These are phyloP conservation scores for Macrocybe gigantea DNA, from an alignment of 768 basidiomycete genomes.

Conservation along the genomic window DNA sequence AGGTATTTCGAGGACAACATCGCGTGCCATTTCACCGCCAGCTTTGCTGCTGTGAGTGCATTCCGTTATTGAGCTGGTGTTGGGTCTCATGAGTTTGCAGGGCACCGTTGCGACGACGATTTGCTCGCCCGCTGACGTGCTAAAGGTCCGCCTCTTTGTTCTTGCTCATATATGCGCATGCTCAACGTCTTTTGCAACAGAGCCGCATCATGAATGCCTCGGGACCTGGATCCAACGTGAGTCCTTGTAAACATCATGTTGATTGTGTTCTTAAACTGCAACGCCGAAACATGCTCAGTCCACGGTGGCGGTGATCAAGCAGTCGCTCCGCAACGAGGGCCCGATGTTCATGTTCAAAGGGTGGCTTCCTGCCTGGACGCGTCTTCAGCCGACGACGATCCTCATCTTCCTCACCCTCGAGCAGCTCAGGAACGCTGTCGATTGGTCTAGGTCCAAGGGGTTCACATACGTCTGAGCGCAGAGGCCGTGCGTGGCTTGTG, in stretches of 20 bases:
- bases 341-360: constrained; percentile 92
- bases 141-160: constrained; percentile 46
- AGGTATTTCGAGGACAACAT: constrained; percentile 79
- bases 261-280: constrained; percentile 1
- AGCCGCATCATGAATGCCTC: constrained; percentile 89
- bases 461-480: constrained; percentile 18
- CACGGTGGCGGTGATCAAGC: constrained; percentile 61
- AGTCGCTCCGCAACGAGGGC: constrained; percentile 68
- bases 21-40: constrained; percentile 75
- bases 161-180: neutral
- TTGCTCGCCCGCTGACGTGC: constrained; percentile 84
- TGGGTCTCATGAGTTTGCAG: constrained; percentile 22
- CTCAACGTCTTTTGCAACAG: constrained; percentile 18
- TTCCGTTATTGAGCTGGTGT: neutral
- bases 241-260: constrained; percentile 17
- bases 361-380: constrained; percentile 83
- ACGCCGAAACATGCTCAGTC: constrained; percentile 35
- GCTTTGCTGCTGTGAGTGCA: constrained; percentile 70
- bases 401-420: constrained; percentile 84
- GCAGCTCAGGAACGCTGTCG: constrained; percentile 70
- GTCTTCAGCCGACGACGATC: constrained; percentile 84
- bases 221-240: constrained; percentile 69
- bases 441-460: constrained; percentile 46
- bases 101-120: constrained; percentile 88
- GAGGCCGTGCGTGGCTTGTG: too few species aligned